These are phyloP conservation scores for Boletus subcaerulescens DNA, from an alignment of 768 basidiomycete genomes.

Conservation along the genomic window DNA sequence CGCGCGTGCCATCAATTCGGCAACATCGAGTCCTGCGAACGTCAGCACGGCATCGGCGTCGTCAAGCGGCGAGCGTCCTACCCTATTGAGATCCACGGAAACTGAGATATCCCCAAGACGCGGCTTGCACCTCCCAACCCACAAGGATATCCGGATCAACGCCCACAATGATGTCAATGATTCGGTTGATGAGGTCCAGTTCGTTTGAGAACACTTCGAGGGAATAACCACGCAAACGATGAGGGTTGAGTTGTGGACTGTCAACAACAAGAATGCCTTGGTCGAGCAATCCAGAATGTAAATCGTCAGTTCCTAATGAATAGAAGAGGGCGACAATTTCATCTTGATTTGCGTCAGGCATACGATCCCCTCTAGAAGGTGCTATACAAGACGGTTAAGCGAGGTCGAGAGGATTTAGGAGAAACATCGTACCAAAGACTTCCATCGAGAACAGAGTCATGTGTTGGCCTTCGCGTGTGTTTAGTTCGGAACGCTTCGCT, in stretches of 20 bases:
- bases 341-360: conserved; percentile 58
- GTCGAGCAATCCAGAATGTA: conserved; percentile 26
- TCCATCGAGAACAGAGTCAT: conserved; percentile 86
- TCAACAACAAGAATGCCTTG: conserved; percentile 45
- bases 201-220: conserved; percentile 64
- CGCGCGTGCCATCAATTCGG: conserved; percentile 75
- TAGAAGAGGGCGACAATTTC: conserved; percentile 71
- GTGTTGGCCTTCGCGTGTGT: conserved; percentile 57
- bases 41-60: not conserved
- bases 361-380: conserved; percentile 48
- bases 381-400: conserved; percentile 37
- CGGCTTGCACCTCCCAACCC: conserved; percentile 88
- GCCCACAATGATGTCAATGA: conserved; percentile 69
- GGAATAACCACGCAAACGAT: conserved; percentile 41
- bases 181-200: conserved; percentile 72
- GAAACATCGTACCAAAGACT: conserved; percentile 64
- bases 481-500: conserved; percentile 35
- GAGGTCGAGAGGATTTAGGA: not conserved
- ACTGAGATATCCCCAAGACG: conserved; percentile 92
- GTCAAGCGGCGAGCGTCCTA: conserved; percentile 22
- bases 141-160: conserved; percentile 89
- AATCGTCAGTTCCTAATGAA: conserved; percentile 51
- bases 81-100: conserved; percentile 56
- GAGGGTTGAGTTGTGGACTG: conserved; percentile 8
- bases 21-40: conserved; percentile 63